Percentiles rank a stretch among this genome's conserved stretches.
phyloP scores from a whole-genome alignment of 805 yeast species.

The Lachancea sp. region DNA sequence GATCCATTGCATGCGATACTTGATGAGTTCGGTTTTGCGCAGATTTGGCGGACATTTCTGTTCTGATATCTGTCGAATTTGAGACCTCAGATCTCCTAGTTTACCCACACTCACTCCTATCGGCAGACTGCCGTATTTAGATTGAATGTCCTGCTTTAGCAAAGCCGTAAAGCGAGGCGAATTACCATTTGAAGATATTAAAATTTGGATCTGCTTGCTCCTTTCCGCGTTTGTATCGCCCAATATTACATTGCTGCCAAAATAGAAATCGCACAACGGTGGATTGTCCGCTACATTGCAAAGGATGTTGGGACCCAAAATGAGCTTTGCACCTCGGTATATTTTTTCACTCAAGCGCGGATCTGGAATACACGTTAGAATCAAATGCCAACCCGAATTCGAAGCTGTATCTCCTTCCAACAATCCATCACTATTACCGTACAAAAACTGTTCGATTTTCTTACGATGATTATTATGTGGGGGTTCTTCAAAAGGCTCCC shows the following conservation, averaged over 20 bases:
- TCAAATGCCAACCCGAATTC: constrained; percentile 21
- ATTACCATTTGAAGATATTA: constrained; percentile 21
- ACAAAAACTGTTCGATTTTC: not conserved
- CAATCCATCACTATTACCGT: not conserved
- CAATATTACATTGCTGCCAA: constrained; percentile 30
- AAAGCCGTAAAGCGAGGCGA: constrained; percentile 31
- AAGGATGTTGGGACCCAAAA: constrained; percentile 25
- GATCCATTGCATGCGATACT: constrained; percentile 32
- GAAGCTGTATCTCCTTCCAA: not conserved
- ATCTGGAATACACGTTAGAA: constrained; percentile 30
- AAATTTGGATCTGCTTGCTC: constrained; percentile 6
- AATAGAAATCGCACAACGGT: constrained; percentile 31
- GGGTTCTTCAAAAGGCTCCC: no score
- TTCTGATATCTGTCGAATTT: constrained; percentile 16
- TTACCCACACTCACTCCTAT: constrained; percentile 22
- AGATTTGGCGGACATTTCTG: constrained; percentile 8
- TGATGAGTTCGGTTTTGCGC: constrained; percentile 13
- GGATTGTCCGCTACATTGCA: constrained; percentile 35
- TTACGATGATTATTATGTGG: constrained; percentile 3
- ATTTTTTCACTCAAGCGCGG: constrained; percentile 19
- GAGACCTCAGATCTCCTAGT: constrained; percentile 22
- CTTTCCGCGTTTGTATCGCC: constrained; percentile 7
- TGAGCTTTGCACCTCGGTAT: constrained; percentile 18
- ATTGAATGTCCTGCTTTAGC: constrained; percentile 25
- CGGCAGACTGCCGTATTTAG: constrained; percentile 15